Conservation (phyloP, 2,329 filamentous ascomycete species). For the Harringtonia lauricola region DNA sequence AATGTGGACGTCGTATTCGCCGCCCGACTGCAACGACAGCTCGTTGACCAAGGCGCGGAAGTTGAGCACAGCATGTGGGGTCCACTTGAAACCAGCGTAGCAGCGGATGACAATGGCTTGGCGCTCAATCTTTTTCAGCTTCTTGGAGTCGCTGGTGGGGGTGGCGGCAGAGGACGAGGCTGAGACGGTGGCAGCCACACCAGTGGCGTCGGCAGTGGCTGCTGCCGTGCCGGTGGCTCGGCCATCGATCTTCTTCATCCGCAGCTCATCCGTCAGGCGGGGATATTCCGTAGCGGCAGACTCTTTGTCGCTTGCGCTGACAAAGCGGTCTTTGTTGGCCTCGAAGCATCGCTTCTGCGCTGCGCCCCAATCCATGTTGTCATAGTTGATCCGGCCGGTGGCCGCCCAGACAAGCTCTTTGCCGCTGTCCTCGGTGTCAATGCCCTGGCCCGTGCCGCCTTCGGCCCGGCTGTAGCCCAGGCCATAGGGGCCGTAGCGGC, state of each 20-base stretch:
- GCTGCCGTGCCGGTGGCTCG: conserved; percentile 6
- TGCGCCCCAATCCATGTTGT: conserved; percentile 40
- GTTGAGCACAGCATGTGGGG: conserved; percentile 66
- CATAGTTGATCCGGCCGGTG: conserved; percentile 45
- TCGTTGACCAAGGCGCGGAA: conserved; percentile 74
- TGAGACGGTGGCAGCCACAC: too few species aligned
- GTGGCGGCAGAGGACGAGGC: not conserved
- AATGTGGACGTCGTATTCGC: conserved; percentile 75
- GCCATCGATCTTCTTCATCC: conserved; percentile 8
- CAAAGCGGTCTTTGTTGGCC: conserved; percentile 53
- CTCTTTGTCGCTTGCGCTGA: conserved; percentile 1
- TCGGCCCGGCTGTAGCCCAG: conserved; percentile 66
- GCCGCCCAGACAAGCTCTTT: conserved; percentile 46
- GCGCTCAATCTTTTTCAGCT: conserved; percentile 36
- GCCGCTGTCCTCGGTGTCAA: conserved; percentile 62
- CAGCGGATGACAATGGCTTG: conserved; percentile 72
- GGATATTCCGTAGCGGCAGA: conserved; percentile 1
- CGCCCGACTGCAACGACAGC: conserved; percentile 64
- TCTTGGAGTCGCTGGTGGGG: not conserved
- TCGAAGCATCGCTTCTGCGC: conserved; percentile 43
- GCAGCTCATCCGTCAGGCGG: conserved; percentile 1
- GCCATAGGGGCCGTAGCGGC: conserved; percentile 74
- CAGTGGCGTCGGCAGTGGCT: not conserved
- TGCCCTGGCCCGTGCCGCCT: conserved; percentile 61
- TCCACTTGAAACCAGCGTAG: conserved; percentile 71